A percentile compares a stretch with the other conserved stretches of the same genome.
phyloP scores from a whole-genome alignment of 139 green algal species.

The Tetradesmus lagerheimii region DNA sequence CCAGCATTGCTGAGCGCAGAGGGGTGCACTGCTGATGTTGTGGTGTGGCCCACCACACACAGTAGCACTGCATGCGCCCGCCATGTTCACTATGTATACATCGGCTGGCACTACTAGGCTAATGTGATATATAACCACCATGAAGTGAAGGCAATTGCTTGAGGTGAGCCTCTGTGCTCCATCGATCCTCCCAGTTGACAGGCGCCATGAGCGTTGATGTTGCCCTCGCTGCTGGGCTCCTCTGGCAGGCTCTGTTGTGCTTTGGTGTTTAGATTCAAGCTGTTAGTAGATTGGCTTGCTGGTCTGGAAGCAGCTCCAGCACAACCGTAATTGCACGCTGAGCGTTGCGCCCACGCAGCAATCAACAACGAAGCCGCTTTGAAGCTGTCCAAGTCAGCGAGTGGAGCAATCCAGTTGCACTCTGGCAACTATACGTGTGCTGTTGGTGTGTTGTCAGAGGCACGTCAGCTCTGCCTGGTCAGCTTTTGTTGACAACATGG shows the following conservation, averaged over 20 bases:
- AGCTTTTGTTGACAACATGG: neutral
- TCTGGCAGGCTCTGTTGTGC: neutral
- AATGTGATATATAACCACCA: neutral
- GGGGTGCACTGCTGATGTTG: neutral
- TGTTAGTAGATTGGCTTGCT: neutral
- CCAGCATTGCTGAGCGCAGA: neutral
- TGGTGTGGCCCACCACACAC: neutral
- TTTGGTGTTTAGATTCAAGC: no score
- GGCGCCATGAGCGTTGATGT: neutral
- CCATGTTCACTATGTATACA: neutral
- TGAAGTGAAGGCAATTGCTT: slow-evolving; percentile 38
- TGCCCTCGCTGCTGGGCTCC: neutral
- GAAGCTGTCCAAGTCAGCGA: neutral
- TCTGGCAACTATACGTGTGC: neutral
- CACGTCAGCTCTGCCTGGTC: neutral
- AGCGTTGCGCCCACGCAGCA: neutral
- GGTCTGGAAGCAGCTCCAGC: neutral
- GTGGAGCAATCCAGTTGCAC: neutral
- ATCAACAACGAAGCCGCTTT: neutral
- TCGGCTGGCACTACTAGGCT: neutral
- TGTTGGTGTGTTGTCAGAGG: neutral
- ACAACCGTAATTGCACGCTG: neutral
- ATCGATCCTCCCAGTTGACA: slow-evolving; percentile 34
- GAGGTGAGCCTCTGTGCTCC: slow-evolving; percentile 11
- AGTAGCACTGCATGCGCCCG: neutral